Percentiles rank a stretch among this genome's conserved stretches.
Conservation (phyloP, 2,329 filamentous ascomycete species). For the Penicillium aurantiogriseum region DNA sequence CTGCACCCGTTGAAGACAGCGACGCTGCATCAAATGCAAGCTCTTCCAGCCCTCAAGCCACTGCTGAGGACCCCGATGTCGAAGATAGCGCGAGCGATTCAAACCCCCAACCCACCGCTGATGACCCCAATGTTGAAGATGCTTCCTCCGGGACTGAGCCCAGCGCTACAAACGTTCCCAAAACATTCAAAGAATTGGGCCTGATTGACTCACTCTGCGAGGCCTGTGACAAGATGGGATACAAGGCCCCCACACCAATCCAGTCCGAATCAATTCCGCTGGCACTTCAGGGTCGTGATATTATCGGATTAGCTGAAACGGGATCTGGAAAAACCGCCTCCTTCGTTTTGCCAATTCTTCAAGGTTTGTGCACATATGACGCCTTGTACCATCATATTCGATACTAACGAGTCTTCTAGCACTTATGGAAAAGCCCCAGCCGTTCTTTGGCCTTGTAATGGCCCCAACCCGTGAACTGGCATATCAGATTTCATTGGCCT, state of each 20-base stretch:
- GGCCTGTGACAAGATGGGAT: constrained; percentile 77
- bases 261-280: constrained; percentile 80
- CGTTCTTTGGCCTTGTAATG: constrained; percentile 83
- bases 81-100: constrained; percentile 6
- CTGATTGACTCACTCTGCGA: constrained; percentile 86
- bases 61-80: constrained; percentile 9
- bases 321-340: constrained; percentile 95
- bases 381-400: not conserved
- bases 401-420: constrained; percentile 39
- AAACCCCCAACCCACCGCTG: constrained; percentile 2
- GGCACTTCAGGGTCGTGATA: constrained; percentile 75
- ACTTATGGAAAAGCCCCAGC: constrained; percentile 81
- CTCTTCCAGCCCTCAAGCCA: constrained; percentile 21
- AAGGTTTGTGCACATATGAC: not conserved
- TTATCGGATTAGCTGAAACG: constrained; percentile 93
- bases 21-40: constrained; percentile 17
- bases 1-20: constrained; percentile 20
- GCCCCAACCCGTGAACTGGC: constrained; percentile 93
- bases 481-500: constrained; percentile 82
- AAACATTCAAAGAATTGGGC: constrained; percentile 59
- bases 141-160: constrained; percentile 4
- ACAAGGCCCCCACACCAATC: constrained; percentile 84
- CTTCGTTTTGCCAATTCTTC: constrained; percentile 85
- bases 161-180: constrained; percentile 25
- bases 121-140: constrained; percentile 10